phyloP scores from a whole-genome alignment of 208 protist genomes.

The Angomonas deanei region DNA sequence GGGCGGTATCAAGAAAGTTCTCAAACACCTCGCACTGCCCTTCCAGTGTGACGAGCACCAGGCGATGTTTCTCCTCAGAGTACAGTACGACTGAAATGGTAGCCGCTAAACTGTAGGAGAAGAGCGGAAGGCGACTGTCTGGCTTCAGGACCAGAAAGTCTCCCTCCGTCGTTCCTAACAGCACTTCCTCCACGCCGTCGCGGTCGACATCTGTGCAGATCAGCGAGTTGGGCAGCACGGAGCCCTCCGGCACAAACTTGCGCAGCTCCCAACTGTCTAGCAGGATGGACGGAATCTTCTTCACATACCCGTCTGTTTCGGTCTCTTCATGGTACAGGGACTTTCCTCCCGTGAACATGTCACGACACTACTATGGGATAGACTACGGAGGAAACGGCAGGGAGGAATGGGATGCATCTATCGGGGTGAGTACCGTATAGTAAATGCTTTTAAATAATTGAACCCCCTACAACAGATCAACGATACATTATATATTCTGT shows the following conservation, averaged over 20 bases:
- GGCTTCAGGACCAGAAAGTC: conserved; percentile 70
- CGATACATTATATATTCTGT: too few relatives aligned
- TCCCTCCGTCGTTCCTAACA: conserved; percentile 84
- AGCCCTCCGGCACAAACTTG: conserved; percentile 67
- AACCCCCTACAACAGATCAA: neutral
- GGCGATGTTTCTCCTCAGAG: conserved; percentile 22
- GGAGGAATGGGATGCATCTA: too few relatives aligned
- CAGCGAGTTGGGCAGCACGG: conserved; percentile 77
- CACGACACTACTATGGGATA: neutral
- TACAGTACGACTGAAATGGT: conserved; percentile 86
- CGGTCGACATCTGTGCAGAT: conserved; percentile 70
- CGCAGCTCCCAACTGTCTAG: conserved; percentile 85
- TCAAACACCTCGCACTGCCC: conserved; percentile 83
- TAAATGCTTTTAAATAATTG: neutral
- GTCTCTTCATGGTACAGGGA: neutral
- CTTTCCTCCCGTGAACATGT: neutral
- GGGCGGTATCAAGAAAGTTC: conserved; percentile 34
- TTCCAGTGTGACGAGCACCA: conserved; percentile 82
- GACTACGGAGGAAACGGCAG: neutral
- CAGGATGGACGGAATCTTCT: conserved; percentile 50
- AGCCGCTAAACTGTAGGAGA: conserved; percentile 49
- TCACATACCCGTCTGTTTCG: neutral
- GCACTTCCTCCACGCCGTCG: conserved; percentile 76
- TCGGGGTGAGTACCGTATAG: too few relatives aligned
- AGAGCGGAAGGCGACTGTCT: conserved; percentile 54